phyloP scores from a whole-genome alignment of 176 grass and related monocot genomes.

The Melocanna baccifera region DNA sequence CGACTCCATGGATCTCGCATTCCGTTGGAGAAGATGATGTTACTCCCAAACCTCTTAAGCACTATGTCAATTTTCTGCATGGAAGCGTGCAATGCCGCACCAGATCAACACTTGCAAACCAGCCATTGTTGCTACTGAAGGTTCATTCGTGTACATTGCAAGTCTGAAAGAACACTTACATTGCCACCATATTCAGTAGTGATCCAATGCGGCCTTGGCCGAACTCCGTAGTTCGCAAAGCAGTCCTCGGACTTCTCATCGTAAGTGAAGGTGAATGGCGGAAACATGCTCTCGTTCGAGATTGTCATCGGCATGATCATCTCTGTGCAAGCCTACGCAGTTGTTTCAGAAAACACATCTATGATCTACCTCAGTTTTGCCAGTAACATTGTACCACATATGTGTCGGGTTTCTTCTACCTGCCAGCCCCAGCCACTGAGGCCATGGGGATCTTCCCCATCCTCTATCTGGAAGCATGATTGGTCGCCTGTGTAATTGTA shows the following conservation, averaged over 20 bases:
- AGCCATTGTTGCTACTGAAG: not conserved
- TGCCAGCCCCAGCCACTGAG: conserved; percentile 87
- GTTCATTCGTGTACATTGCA: not conserved
- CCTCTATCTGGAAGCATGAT: conserved; percentile 65
- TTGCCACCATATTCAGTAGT: conserved; percentile 92
- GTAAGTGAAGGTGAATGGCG: conserved; percentile 51
- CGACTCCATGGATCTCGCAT: conserved; percentile 96
- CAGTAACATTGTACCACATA: not conserved
- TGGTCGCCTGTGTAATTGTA: conserved; percentile 81
- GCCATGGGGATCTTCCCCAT: conserved; percentile 72
- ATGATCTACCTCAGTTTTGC: not conserved
- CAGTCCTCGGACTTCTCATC: conserved; percentile 48
- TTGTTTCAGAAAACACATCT: not conserved
- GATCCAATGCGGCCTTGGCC: conserved; percentile 74
- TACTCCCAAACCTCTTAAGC: conserved; percentile 86
- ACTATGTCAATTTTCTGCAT: conserved; percentile 73
- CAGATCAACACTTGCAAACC: conserved; percentile 1
- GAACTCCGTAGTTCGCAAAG: conserved; percentile 43
- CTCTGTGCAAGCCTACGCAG: conserved; percentile 82
- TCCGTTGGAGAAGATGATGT: conserved; percentile 95
- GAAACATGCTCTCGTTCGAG: conserved; percentile 86
- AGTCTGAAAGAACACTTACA: conserved; percentile 43
- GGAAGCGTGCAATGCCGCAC: not conserved
- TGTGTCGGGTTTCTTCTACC: conserved; percentile 43
- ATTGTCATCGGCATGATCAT: conserved; percentile 86